A percentile compares a stretch with the other conserved stretches of the same genome.
These are phyloP conservation scores for Ascosphaera apis DNA, from an alignment of 2,329 filamentous ascomycete species.

Conservation along the genomic window DNA sequence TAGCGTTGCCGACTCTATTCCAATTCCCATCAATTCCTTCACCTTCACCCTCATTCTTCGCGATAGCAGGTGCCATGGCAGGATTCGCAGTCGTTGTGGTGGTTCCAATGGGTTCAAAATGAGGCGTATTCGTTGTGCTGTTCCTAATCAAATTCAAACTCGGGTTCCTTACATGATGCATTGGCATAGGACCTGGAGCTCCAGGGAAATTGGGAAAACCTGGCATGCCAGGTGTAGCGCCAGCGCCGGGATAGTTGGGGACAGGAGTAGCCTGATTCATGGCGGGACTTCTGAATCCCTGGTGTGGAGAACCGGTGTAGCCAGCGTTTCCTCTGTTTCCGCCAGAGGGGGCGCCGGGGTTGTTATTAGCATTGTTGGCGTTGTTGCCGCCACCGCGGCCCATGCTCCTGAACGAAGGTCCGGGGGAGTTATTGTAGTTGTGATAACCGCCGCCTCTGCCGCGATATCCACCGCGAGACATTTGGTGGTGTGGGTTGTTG, in stretches of 20 bases:
- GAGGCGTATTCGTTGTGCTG: background rate
- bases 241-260: background rate
- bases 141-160: background rate
- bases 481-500: background rate
- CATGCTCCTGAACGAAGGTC: background rate
- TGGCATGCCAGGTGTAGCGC: background rate
- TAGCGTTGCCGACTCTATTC: background rate
- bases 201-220: background rate
- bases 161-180: background rate
- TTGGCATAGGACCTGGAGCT: background rate
- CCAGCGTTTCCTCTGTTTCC: background rate
- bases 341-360: background rate
- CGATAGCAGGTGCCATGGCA: background rate
- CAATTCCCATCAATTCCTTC: background rate
- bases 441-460: background rate
- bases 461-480: background rate
- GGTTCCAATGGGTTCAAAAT: no score
- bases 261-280: constrained; percentile 40
- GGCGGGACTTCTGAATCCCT: constrained; percentile 40
- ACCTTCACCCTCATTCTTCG: background rate
- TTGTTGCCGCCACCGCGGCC: background rate
- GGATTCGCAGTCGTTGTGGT: no score
- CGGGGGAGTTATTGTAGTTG: background rate
- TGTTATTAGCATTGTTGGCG: background rate
- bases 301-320: constrained; percentile 38